A percentile compares a stretch with the other conserved stretches of the same genome.
Evolutionary conservation across 208 protist species (phyloP).

Genomic region (Trypanosoma grayi): DNA sequence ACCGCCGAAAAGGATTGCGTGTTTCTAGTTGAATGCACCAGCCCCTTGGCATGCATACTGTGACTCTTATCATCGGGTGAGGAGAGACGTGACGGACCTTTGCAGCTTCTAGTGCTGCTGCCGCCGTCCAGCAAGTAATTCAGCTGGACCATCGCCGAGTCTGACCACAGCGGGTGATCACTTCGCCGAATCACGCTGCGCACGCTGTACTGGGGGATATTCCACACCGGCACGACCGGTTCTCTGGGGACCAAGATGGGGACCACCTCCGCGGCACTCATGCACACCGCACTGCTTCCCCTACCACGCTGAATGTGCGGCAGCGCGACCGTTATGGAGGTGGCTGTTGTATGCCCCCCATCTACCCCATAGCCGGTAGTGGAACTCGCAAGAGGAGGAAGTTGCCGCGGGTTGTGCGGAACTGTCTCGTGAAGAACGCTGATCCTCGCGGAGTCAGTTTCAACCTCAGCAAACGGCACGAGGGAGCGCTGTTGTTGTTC

Average conservation of each 20-base stretch:
- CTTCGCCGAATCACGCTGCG: slow-evolving; percentile 9
- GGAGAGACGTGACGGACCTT: background rate
- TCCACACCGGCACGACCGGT: too few relatives aligned
- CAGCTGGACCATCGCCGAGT: background rate
- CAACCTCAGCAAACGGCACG: too few relatives aligned
- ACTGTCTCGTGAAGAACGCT: background rate
- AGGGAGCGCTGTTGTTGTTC: background rate
- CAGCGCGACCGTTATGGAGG: background rate
- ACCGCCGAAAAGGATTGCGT: background rate
- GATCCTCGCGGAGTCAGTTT: background rate
- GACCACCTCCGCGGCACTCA: background rate
- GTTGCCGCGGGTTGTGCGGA: background rate
- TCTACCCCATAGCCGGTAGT: background rate
- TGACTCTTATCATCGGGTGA: background rate
- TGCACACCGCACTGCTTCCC: too few relatives aligned
- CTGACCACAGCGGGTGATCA: slow-evolving; percentile 22
- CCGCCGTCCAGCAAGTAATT: slow-evolving; percentile 7
- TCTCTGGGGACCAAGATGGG: background rate
- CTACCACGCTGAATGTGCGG: background rate
- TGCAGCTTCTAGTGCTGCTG: too few relatives aligned
- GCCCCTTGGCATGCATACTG: background rate
- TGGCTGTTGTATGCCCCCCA: background rate
- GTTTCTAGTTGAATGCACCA: background rate
- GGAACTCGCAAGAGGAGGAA: background rate
- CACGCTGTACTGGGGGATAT: slow-evolving; percentile 11